Base-by-base conservation (phyloP, 2,329 filamentous ascomycete species). In the Trichoderma sp. region DNA sequence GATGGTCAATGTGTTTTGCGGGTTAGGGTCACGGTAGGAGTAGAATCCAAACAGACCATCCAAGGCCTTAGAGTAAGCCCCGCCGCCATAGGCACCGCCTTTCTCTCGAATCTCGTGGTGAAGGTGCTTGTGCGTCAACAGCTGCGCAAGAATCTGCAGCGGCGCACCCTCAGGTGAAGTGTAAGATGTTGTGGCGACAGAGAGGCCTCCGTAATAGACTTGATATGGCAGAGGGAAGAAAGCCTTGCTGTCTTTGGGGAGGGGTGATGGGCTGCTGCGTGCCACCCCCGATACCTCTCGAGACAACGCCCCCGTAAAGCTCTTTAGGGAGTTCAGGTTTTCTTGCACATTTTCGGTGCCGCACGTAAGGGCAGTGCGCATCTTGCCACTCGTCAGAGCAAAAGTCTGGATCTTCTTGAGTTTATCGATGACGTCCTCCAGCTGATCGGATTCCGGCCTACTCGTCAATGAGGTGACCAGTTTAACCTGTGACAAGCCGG, bases 91-190 rank as follows among this genome's bases (percentile, higher is more conserved):
- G 0, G 95, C 95, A 42, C 95, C 95, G 35, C 95, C 95, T 80
- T 98, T 98, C 77, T 99, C 95, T 66, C 95, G 92, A 72, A 99
- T 97, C 79, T 98, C 95, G 72, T 97, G 94, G 77, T 99, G 95
- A 32, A 99, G 84, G 76, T 97, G 92, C 79, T 97, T 97, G 81
- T 99, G 94, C 0, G 94, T 98, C 35, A 99, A 86, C 19, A 99
- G 87, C 77, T 97, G 93, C 13, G 94, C 89, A 25, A 99, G 88
- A 48, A 98, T 91, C 74, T 94, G 93, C 17, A 98, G 88, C 0
- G 93, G 87, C 1, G 95, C 92, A 48, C 91, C 89, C 63, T 91
- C 86, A 0, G 89, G 78, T 52, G 92, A 87, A 4, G 88, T 90
- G 79, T 97, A 99, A 0, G 94, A 92, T 0, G 91, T 90, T 0